Base-by-base conservation (phyloP, 768 basidiomycete genomes). In the Leccinum truebloodii region DNA sequence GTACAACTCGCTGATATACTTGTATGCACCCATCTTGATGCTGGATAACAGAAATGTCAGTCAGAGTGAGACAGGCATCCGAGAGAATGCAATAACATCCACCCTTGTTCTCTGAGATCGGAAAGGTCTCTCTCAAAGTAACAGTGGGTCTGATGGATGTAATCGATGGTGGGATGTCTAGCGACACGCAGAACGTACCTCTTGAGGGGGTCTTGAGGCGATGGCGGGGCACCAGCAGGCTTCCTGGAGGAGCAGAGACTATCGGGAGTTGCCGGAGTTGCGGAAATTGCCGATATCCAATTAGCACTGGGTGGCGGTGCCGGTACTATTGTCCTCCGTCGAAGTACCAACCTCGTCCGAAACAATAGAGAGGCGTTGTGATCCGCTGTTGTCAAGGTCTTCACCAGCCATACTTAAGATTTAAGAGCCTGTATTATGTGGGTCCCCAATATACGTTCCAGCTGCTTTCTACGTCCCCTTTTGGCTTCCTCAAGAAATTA, bases 1-100 rank as follows among this genome's bases (percentile, higher is more conserved):
- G 89, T 95, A 94, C 65, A 98, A 81, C 81, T 98, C 96, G 69
- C 91, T 88, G 74, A 98, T 88, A 77, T 98, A 98, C 79, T 96
- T 94, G 86, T 94, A 94, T 69, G 91, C 92, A 75, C 92, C 92
- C 92, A 93, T 94, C 75, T 81, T 87, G 80, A 77, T 77, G 79
- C 71, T 72, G 61, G 58, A 65, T 59, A 53, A 59, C 52, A 46
- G 68, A 65, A 64, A 49, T 48, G 57, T 44, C 39, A 53, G 67
- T 60, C 64, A 66, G 67, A 66, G 54, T 24, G 26, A 22, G 26
- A 56, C 9, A 1, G 44, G 6, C 59, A 73, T 73, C 71, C 35
- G 51, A 52, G 32, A 39, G 58, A 39, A 46, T 48, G 61, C 30
- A 49, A 10, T n/a, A 49, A 20, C 66, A 72, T 72, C 71, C 71